Evolutionary conservation across 306 rosid genomes (phyloP).

Genomic region (Ormosia semicastrata): DNA sequence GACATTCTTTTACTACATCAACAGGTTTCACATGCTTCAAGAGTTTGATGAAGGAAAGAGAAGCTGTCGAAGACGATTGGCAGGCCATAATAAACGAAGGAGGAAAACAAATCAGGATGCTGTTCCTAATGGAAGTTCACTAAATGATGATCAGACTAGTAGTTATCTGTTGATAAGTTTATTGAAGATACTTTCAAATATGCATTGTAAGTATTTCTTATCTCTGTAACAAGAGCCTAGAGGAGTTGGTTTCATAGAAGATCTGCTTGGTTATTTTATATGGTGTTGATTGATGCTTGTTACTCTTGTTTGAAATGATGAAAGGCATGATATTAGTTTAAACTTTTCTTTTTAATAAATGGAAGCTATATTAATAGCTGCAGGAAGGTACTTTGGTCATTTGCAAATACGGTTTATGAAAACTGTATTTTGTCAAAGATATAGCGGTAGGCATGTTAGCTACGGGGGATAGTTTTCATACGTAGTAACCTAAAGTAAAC

Average conservation of each 20-base stretch:
- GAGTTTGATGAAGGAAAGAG: constrained; percentile 72
- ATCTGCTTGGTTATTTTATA: not conserved
- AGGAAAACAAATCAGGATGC: constrained; percentile 52
- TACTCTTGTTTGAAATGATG: constrained; percentile 22
- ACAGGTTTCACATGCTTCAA: constrained; percentile 60
- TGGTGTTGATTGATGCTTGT: constrained; percentile 11
- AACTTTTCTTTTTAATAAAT: not conserved
- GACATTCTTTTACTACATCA: constrained; percentile 1
- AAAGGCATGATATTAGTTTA: not conserved
- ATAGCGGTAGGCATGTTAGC: not conserved
- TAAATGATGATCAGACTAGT: constrained; percentile 54
- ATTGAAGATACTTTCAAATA: constrained; percentile 53
- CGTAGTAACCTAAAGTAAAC: not conserved
- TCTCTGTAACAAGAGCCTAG: not conserved
- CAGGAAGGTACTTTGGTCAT: constrained; percentile 1
- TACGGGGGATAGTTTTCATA: not conserved
- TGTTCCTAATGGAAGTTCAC: constrained; percentile 46
- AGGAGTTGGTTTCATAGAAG: constrained; percentile 3
- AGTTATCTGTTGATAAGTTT: constrained; percentile 52
- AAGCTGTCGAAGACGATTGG: constrained; percentile 68
- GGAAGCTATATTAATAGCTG: not conserved
- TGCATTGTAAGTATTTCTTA: constrained; percentile 46
- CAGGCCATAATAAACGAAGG: constrained; percentile 60
- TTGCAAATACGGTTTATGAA: constrained; percentile 2
- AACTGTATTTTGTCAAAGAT: constrained; percentile 15